These are phyloP conservation scores for Tagetes erecta DNA, from an alignment of 129 eudicot genomes.

Conservation along the genomic window DNA sequence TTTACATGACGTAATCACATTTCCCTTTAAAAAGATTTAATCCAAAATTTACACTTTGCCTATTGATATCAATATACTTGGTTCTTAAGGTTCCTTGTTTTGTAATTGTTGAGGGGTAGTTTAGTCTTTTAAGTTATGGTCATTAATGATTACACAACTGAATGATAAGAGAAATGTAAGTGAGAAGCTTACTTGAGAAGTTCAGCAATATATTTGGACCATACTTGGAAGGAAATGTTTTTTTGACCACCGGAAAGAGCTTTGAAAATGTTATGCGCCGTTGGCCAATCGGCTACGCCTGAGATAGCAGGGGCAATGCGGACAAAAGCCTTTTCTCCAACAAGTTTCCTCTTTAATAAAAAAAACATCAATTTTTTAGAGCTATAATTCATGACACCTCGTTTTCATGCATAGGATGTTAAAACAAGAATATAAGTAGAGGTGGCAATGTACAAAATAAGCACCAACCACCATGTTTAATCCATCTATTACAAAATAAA, in stretches of 20 bases:
- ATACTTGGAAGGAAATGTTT: conserved; percentile 66
- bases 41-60: not conserved
- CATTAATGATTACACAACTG: not conserved
- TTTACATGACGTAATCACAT: conserved; percentile 3
- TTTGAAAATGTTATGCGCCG: conserved; percentile 83
- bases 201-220: conserved; percentile 79
- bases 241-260: conserved; percentile 80
- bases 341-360: conserved; percentile 58
- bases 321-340: conserved; percentile 82
- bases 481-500: not conserved
- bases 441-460: conserved; percentile 1
- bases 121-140: not conserved
- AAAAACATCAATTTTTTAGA: not conserved
- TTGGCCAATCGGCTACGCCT: conserved; percentile 89
- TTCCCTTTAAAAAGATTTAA: not conserved
- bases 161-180: conserved; percentile 8
- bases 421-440: not conserved
- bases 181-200: conserved; percentile 72
- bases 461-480: not conserved
- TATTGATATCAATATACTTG: conserved; percentile 2
- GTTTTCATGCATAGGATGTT: conserved; percentile 3
- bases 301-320: conserved; percentile 97
- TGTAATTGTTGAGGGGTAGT: not conserved
- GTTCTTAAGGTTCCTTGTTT: conserved; percentile 16
- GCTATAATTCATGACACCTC: not conserved